Base-by-base conservation (phyloP, 1,139 yeast species). In the Lizanozyma gosingica region DNA sequence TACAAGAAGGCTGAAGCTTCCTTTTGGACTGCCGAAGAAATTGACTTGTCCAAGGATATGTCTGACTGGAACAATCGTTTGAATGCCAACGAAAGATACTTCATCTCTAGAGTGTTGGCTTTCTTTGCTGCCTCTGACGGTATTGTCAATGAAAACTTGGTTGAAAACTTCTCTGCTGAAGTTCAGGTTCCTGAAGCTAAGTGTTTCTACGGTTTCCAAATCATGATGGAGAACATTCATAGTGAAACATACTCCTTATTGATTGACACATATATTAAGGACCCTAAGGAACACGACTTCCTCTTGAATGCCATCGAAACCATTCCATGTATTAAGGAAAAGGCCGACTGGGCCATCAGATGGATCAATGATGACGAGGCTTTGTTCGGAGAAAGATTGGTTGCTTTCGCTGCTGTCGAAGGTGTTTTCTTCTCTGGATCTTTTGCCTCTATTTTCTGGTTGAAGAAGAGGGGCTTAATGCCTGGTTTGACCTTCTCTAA, bases 1-100 rank as follows among this genome's bases (percentile, higher is more conserved):
- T 92, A 92, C 71, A 92, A 92, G 73, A 88, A 90, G 69, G 97
- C 97, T 36, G 98, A 92, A 72, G 97, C 98, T 17, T 87, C 97
- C 11, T 92, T 92, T 76, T 92, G 99, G 99, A 92, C 98, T 40
- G 97, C 98, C 41, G 99, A 92, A 71, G 99, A 92, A 70, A 88
- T 94, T 52, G 99, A 92, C 64, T 75, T 92, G 52, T 81, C 94
- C 47, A 92, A 92, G 72, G 99, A 92, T 62, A 60, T 75, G 47
- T 76, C 75, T 55, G 97, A 92, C 68, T 90, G 97, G 96, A 87
- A 85, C 58, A 72, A 82, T 65, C 72, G 71, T 54, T 70, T 92
- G 66, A 87, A 73, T 57, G 92, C 85, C 41, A 90, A 88, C 60
- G 97, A 92, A 72, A 78, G 94, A 57, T 90, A 67, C 66, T 94